Percentiles rank a stretch among this genome's conserved stretches.
These are phyloP conservation scores for Aspergillus taichungensis DNA, from an alignment of 495 filamentous ascomycete genomes.

Conservation along the genomic window DNA sequence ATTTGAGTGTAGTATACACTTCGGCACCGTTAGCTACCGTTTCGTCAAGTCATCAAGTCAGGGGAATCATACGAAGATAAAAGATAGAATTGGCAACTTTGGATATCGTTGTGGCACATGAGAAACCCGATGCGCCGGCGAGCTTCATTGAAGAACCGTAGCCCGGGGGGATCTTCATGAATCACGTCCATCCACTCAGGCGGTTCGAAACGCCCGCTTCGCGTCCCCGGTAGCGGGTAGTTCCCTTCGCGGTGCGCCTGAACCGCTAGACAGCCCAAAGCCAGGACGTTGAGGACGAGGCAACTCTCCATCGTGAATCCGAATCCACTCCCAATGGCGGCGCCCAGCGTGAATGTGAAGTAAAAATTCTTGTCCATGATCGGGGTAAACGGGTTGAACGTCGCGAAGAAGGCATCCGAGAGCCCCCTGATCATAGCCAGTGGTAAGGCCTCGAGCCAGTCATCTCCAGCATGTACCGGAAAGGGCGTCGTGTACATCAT, in stretches of 20 bases:
- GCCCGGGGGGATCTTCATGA: slow-evolving; percentile 31
- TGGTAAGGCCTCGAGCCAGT: slow-evolving; percentile 34
- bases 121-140: slow-evolving; percentile 39
- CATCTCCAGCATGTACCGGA: slow-evolving; percentile 28
- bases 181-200: slow-evolving; percentile 38
- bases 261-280: slow-evolving; percentile 36
- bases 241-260: slow-evolving; percentile 36
- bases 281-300: slow-evolving; percentile 36
- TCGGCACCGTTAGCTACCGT: slow-evolving; percentile 7
- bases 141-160: slow-evolving; percentile 40
- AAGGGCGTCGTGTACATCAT: slow-evolving; percentile 35
- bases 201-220: slow-evolving; percentile 28
- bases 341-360: slow-evolving; percentile 35
- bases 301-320: slow-evolving; percentile 39
- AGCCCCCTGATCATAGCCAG: slow-evolving; percentile 36
- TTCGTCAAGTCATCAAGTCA: neutral
- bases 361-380: slow-evolving; percentile 42
- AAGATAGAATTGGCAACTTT: slow-evolving; percentile 41
- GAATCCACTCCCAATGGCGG: slow-evolving; percentile 35
- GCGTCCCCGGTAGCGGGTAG: slow-evolving; percentile 32
- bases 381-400: slow-evolving; percentile 38
- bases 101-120: slow-evolving; percentile 39
- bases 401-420: slow-evolving; percentile 36
- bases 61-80: slow-evolving; percentile 30
- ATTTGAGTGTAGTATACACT: slow-evolving; percentile 38